These are phyloP conservation scores for Eimeria acervulina DNA, from an alignment of 169 alveolate genomes.

Conservation along the genomic window DNA sequence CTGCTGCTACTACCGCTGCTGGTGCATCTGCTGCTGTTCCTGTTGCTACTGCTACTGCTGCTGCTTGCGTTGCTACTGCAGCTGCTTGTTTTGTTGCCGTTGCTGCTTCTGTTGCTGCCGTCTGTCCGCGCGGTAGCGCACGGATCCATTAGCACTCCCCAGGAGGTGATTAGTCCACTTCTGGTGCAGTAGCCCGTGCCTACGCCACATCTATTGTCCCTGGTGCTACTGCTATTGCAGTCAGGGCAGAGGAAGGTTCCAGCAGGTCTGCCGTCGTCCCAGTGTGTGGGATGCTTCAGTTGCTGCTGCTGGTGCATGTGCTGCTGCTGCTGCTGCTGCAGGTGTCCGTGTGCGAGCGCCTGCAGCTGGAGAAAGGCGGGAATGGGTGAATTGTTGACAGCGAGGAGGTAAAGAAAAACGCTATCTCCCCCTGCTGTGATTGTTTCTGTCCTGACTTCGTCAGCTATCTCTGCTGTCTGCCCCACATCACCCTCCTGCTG, in stretches of 20 bases:
- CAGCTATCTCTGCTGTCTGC: not conserved
- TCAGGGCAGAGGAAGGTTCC: constrained; percentile 46
- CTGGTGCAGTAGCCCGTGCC: constrained; percentile 12
- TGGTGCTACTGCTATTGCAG: constrained; percentile 44
- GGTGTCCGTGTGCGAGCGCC: not conserved
- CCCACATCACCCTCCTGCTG: not conserved
- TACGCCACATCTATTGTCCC: not conserved
- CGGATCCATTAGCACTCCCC: not conserved
- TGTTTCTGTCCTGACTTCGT: not conserved
- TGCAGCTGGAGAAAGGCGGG: not conserved
- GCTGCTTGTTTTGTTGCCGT: not conserved
- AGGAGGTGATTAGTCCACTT: not conserved
- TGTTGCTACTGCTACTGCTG: not conserved
- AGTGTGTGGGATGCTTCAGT: constrained; percentile 32
- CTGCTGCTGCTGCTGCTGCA: constrained; percentile 1
- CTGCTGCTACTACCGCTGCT: not conserved
- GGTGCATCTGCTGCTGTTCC: not conserved
- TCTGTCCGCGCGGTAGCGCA: constrained; percentile 13
- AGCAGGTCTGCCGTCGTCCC: constrained; percentile 54
- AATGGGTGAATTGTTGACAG: constrained; percentile 27
- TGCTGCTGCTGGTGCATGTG: not conserved
- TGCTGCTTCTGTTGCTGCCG: not conserved
- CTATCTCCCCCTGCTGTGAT: constrained; percentile 26
- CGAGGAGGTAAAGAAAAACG: constrained; percentile 33
- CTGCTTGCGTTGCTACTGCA: too few species aligned